A percentile compares a stretch with the other conserved stretches of the same genome.
Conservation (phyloP, 495 filamentous ascomycete species). For the Emericellopsis terricola region DNA sequence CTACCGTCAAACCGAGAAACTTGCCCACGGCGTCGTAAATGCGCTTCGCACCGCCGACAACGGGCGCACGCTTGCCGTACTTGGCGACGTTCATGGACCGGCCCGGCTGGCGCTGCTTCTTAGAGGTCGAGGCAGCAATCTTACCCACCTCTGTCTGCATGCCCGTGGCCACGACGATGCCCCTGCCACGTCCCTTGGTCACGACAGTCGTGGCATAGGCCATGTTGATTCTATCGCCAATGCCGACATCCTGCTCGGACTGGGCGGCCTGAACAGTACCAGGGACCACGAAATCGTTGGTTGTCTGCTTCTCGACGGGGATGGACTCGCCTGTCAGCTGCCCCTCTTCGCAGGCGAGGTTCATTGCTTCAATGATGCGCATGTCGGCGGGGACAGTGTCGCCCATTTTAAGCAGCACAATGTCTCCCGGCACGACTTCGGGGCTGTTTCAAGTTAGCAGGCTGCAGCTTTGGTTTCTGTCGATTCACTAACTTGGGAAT, state of each 20-base stretch:
- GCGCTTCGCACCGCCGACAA: constrained; percentile 37
- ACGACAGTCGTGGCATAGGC: constrained; percentile 51
- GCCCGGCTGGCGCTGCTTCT: constrained; percentile 27
- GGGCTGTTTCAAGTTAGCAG: constrained; percentile 21
- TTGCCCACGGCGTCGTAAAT: constrained; percentile 44
- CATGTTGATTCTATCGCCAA: constrained; percentile 51
- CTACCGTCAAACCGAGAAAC: constrained; percentile 58
- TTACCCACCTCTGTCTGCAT: constrained; percentile 78
- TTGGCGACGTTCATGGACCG: constrained; percentile 33
- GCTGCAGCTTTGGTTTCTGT: too few relatives aligned
- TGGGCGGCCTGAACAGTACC: constrained; percentile 1
- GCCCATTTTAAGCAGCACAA: constrained; percentile 64
- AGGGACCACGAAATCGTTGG: constrained; percentile 5
- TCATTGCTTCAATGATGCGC: constrained; percentile 61
- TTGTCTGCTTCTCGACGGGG: constrained; percentile 33
- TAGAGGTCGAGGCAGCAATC: constrained; percentile 44
- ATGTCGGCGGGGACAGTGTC: constrained; percentile 70
- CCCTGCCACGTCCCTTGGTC: constrained; percentile 47
- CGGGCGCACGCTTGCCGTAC: constrained; percentile 36
- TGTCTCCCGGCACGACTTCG: constrained; percentile 67
- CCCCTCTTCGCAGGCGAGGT: constrained; percentile 52
- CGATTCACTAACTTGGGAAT: constrained; percentile 4
- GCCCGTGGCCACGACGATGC: constrained; percentile 50
- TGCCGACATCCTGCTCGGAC: constrained; percentile 30
- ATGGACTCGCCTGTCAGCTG: constrained; percentile 55